phyloP scores from a whole-genome alignment of 1,284 basidiomycete species.

The Melampsora larici-populina region DNA sequence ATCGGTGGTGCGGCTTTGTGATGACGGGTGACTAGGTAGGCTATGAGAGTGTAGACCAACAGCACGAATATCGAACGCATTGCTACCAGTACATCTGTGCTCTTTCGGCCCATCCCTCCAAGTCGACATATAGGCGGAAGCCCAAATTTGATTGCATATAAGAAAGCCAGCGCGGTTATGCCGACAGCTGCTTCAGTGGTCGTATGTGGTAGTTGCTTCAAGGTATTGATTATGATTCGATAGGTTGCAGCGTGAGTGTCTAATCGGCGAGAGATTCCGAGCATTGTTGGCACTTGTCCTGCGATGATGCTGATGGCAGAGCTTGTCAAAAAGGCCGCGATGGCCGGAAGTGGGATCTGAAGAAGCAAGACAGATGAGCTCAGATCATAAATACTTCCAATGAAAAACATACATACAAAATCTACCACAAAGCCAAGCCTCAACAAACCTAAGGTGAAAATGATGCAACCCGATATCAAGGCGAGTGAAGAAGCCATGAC shows the following conservation, averaged over 20 bases:
- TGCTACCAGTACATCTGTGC: constrained; percentile 53
- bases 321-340: constrained; percentile 67
- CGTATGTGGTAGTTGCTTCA: constrained; percentile 73
- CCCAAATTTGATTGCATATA: constrained; percentile 75
- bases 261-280: constrained; percentile 74
- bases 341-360: constrained; percentile 14
- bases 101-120: constrained; percentile 46
- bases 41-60: constrained; percentile 74
- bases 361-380: neutral
- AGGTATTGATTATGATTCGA: constrained; percentile 81
- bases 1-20: constrained; percentile 72
- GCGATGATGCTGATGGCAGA: constrained; percentile 81
- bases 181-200: constrained; percentile 86
- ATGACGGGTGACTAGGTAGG: constrained; percentile 75
- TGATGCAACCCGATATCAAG: neutral
- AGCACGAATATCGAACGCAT: constrained; percentile 83
- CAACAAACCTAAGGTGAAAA: neutral
- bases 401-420: neutral
- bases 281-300: constrained; percentile 77
- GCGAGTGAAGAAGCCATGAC: neutral
- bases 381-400: neutral
- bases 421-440: constrained; percentile 8
- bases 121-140: constrained; percentile 55
- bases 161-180: constrained; percentile 66
- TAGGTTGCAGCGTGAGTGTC: constrained; percentile 78